These are phyloP conservation scores for Hysterangium stoloniferum DNA, from an alignment of 768 basidiomycete genomes.

Conservation along the genomic window DNA sequence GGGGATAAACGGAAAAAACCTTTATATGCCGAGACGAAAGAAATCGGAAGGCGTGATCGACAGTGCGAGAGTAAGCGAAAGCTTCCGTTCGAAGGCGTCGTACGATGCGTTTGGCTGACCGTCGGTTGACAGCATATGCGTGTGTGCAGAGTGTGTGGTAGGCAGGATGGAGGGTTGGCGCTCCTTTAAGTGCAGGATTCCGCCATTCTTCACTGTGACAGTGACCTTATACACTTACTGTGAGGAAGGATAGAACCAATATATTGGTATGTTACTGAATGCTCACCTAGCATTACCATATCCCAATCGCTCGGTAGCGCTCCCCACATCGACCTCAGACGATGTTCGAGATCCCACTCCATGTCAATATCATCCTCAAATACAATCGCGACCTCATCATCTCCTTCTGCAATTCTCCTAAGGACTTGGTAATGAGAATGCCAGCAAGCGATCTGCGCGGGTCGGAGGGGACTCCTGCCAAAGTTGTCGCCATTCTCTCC, in stretches of 20 bases:
- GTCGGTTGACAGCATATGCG: slow-evolving; percentile 7
- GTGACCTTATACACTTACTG: slow-evolving; percentile 1
- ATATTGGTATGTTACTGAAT: not conserved
- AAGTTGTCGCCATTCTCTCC: not conserved
- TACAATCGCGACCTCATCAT: slow-evolving; percentile 4
- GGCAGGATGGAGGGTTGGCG: slow-evolving; percentile 2
- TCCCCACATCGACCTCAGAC: slow-evolving; percentile 2
- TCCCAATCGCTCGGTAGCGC: slow-evolving; percentile 1
- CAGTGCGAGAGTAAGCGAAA: slow-evolving; percentile 7
- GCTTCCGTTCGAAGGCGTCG: slow-evolving; percentile 4
- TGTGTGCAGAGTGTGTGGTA: slow-evolving; percentile 5
- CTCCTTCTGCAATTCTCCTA: slow-evolving; percentile 3
- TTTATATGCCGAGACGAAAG: not conserved
- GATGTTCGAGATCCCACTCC: slow-evolving; percentile 6
- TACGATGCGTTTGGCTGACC: not conserved
- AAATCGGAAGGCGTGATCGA: slow-evolving; percentile 9
- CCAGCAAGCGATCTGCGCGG: slow-evolving; percentile 6
- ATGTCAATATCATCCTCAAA: slow-evolving; percentile 12
- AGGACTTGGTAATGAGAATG: slow-evolving; percentile 9
- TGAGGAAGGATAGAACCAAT: too few relatives aligned
- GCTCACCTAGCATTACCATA: slow-evolving; percentile 3
- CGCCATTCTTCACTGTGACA: slow-evolving; percentile 9
- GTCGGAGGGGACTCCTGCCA: not conserved
- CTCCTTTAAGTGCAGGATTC: not conserved
- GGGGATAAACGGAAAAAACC: slow-evolving; percentile 6